A percentile compares a stretch with the other conserved stretches of the same genome.
phyloP scores from a whole-genome alignment of 2,329 filamentous ascomycete species.

The Pseudopyrenochaeta lycopersici region DNA sequence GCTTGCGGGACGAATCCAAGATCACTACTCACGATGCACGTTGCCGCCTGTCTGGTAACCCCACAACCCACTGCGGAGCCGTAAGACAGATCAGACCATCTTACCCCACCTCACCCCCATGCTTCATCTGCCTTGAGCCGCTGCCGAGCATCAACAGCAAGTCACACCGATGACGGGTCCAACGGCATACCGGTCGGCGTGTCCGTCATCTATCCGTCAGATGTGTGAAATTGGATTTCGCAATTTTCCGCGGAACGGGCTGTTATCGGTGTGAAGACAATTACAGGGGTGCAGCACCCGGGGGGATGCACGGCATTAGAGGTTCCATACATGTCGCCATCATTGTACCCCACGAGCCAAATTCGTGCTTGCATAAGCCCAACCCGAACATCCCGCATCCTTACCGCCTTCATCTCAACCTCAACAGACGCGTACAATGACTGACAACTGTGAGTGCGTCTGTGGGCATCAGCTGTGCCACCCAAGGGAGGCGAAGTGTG shows the following conservation, averaged over 20 bases:
- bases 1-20: background rate
- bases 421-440: no score
- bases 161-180: slow-evolving; percentile 27
- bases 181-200: slow-evolving; percentile 14
- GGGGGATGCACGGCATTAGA: no score
- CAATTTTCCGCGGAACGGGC: slow-evolving; percentile 1
- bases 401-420: no score
- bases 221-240: slow-evolving; percentile 5
- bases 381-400: no score
- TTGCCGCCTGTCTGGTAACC: background rate
- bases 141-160: slow-evolving; percentile 4
- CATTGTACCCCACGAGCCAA: no score
- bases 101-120: background rate
- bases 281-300: background rate
- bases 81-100: background rate
- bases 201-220: slow-evolving; percentile 22
- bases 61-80: background rate
- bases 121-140: slow-evolving; percentile 1
- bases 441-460: no score
- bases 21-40: background rate
- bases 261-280: slow-evolving; percentile 1
- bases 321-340: no score
- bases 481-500: no score
- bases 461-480: no score
- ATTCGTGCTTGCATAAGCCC: no score